These are phyloP conservation scores for Ophiocordyceps camponoti-rufipedis DNA, from an alignment of 2,329 filamentous ascomycete genomes.

Conservation along the genomic window DNA sequence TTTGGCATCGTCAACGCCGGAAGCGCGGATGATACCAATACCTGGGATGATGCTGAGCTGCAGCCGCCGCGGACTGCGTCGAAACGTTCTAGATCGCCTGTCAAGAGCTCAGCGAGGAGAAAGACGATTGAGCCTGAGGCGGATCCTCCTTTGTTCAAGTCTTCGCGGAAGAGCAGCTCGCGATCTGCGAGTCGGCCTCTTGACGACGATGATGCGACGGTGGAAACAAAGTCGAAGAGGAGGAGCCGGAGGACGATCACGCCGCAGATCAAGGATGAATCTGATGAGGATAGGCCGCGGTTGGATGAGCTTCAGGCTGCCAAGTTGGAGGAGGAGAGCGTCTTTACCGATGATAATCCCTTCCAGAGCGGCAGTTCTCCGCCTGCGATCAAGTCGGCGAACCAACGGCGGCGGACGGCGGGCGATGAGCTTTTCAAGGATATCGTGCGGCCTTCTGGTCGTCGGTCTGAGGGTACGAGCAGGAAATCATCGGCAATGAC, in stretches of 20 bases:
- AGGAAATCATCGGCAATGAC: slow-evolving; percentile 42
- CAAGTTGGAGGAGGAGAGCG: slow-evolving; percentile 20
- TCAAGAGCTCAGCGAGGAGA: slow-evolving; percentile 33
- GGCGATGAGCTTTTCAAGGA: slow-evolving; percentile 23
- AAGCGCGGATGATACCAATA: slow-evolving; percentile 46
- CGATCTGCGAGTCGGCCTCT: slow-evolving; percentile 36
- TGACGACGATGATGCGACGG: slow-evolving; percentile 21
- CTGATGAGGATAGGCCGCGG: slow-evolving; percentile 22
- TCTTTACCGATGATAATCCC: slow-evolving; percentile 80
- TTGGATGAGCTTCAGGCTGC: slow-evolving; percentile 14
- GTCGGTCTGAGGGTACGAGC: slow-evolving; percentile 22
- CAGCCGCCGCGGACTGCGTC: slow-evolving; percentile 28
- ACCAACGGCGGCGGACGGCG: slow-evolving; percentile 29
- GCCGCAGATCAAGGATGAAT: slow-evolving; percentile 35
- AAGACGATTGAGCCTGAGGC: slow-evolving; percentile 32
- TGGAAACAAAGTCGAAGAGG: slow-evolving; percentile 22
- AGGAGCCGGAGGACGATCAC: slow-evolving; percentile 33
- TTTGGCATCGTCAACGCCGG: slow-evolving; percentile 60
- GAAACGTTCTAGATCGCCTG: slow-evolving; percentile 34
- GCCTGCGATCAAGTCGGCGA: slow-evolving; percentile 26
- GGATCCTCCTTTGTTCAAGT: slow-evolving; percentile 17
- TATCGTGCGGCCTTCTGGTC: slow-evolving; percentile 21
- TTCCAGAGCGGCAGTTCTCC: slow-evolving; percentile 78
- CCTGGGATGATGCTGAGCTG: slow-evolving; percentile 41
- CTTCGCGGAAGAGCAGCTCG: slow-evolving; percentile 34